These are phyloP conservation scores for Trifolium dubium DNA, from an alignment of 306 rosid genomes.

Conservation along the genomic window DNA sequence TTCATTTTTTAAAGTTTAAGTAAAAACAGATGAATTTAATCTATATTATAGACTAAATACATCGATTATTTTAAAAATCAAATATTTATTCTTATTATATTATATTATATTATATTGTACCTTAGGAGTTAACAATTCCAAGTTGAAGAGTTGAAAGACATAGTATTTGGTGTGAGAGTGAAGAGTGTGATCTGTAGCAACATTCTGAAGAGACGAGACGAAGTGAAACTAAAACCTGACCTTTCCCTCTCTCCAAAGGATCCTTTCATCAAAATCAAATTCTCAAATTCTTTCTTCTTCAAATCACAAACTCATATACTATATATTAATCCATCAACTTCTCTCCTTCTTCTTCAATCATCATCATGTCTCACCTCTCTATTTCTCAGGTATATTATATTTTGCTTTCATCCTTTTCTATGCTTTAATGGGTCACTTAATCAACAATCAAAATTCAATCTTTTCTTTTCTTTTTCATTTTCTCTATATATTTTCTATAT, in stretches of 20 bases:
- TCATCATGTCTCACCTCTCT: conserved; percentile 46
- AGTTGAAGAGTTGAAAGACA: background rate
- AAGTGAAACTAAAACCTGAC: conserved; percentile 24
- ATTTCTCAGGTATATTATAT: conserved; percentile 47
- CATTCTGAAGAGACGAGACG: conserved; percentile 32
- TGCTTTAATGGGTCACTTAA: conserved; percentile 7
- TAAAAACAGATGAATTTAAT: no score
- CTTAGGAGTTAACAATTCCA: no score
- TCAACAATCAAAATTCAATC: conserved; percentile 28
- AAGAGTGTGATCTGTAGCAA: background rate
- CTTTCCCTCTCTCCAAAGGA: conserved; percentile 50
- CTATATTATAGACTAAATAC: no score
- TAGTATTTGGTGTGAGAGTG: background rate
- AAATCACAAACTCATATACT: background rate
- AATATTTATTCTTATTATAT: no score
- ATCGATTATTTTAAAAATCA: no score
- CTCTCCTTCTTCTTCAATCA: background rate
- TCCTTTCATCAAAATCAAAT: conserved; percentile 18
- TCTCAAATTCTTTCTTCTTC: background rate
- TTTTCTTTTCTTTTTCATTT: conserved; percentile 13
- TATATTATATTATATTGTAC: no score
- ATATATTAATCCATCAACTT: conserved; percentile 15
- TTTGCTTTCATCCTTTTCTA: background rate
- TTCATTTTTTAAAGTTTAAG: no score
- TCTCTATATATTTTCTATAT: background rate